These are phyloP conservation scores for Pouteria glomerata DNA, from an alignment of 148 eudicot species.

Conservation along the genomic window DNA sequence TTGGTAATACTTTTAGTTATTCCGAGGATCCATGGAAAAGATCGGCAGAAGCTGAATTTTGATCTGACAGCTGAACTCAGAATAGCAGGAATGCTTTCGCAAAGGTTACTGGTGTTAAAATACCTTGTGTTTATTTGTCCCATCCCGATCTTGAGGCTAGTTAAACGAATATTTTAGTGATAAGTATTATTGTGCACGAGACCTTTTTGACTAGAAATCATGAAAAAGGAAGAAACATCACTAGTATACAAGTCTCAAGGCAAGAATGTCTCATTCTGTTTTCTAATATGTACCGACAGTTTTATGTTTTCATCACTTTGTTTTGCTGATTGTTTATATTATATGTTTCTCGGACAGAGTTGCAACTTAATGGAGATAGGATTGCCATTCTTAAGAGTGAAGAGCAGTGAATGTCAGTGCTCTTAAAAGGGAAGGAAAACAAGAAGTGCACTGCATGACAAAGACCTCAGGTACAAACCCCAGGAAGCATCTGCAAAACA, in stretches of 20 bases:
- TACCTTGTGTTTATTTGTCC: not conserved
- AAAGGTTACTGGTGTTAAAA: not conserved
- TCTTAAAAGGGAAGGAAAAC: not conserved
- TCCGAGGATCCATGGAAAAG: not conserved
- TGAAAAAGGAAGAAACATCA: not conserved
- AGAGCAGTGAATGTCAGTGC: not conserved
- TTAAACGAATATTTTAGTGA: not conserved
- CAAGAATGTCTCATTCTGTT: not conserved
- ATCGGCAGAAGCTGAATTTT: not conserved
- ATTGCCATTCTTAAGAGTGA: not conserved
- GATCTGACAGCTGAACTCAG: not conserved
- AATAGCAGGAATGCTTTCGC: not conserved
- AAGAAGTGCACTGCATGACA: not conserved
- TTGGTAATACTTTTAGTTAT: not conserved
- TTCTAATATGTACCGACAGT: not conserved
- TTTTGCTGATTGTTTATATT: not conserved
- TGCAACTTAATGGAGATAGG: not conserved
- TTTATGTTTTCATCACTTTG: not conserved
- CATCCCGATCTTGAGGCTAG: not conserved
- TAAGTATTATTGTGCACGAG: not conserved
- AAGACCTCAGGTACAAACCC: not conserved
- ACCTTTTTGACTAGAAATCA: not conserved
- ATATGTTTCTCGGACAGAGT: not conserved
- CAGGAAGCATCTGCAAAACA: not conserved
- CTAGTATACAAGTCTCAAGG: not conserved